Conservation (phyloP, 2,329 filamentous ascomycete genomes). For the Monosporascus sp. region DNA sequence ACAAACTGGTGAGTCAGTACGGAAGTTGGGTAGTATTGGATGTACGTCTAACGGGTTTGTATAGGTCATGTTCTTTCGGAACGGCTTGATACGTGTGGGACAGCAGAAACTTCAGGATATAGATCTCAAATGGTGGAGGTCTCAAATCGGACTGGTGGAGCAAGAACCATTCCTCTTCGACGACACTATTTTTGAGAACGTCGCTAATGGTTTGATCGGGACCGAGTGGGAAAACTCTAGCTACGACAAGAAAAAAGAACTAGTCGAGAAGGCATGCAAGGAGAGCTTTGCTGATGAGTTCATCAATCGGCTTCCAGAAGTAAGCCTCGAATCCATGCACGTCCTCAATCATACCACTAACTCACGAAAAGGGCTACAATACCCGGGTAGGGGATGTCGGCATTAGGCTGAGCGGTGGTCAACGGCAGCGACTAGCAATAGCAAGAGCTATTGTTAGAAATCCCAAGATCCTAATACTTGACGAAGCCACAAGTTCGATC, state of each 20-base stretch:
- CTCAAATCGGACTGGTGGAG: slow-evolving; percentile 59
- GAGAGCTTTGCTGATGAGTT: slow-evolving; percentile 56
- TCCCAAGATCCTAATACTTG: slow-evolving; percentile 60
- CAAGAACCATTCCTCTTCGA: slow-evolving; percentile 67
- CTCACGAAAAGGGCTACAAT: slow-evolving; percentile 44
- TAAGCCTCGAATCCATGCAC: slow-evolving; percentile 5
- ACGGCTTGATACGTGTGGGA: slow-evolving; percentile 49
- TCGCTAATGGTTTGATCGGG: slow-evolving; percentile 52
- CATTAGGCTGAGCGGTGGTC: slow-evolving; percentile 62
- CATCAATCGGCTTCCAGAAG: slow-evolving; percentile 45
- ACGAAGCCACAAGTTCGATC: slow-evolving; percentile 60
- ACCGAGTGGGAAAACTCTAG: slow-evolving; percentile 47
- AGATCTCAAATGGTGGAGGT: slow-evolving; percentile 58
- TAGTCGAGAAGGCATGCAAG: slow-evolving; percentile 49
- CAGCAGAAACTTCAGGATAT: slow-evolving; percentile 50
- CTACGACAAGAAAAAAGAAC: slow-evolving; percentile 38
- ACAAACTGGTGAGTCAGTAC: slow-evolving; percentile 20
- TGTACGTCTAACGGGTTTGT: neutral
- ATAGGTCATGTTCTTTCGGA: slow-evolving; percentile 28
- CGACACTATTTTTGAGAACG: slow-evolving; percentile 58
- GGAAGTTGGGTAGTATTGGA: neutral
- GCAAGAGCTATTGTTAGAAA: slow-evolving; percentile 60
- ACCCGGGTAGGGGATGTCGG: slow-evolving; percentile 61
- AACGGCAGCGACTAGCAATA: slow-evolving; percentile 61
- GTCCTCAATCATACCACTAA: slow-evolving; percentile 1